Base-by-base conservation (phyloP, 371 early-diverging fungal species). In the Actinomortierella wolfii region DNA sequence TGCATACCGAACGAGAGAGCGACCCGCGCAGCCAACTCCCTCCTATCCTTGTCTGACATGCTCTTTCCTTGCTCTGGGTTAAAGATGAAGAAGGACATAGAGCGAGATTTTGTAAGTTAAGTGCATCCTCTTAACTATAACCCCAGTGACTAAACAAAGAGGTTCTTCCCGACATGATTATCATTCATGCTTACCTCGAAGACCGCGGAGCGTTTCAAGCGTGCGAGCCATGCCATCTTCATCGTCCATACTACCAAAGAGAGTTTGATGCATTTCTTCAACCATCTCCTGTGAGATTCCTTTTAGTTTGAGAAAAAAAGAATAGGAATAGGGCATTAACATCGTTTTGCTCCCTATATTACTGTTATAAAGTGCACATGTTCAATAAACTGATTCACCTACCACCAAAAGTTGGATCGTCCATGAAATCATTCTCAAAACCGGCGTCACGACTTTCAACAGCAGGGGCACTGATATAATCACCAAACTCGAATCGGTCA, bases 151-250 rank as follows among this genome's bases (percentile, higher is more conserved):
- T 39, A 25, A 56, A 23, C 13, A 28, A 55, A n/a, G 49, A n/a
- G 55, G 15, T 5, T 34, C 21, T 58, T 43, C 44, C n/a, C 18
- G 23, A 44, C 13, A 40, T 39, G 7, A 25, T 40, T 48, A 29
- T 1, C 11, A 29, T 15, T 6, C 23, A 17, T 45, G 6, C 42
- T 55, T 81, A 86, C 88, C 86, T 79, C 86, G 62, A 53, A 88
- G 76, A 7, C 80, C 75, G 58, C 81, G 81, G 42, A 88, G 67
- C 2, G 79, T 67, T 20, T 79, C 66, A 58, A 87, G 66, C 11
- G 87, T 82, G 46, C 81, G 84, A 29, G 85, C 85, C 51, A 90
- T 59, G 9, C 86, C 89, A 63, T 87, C 90, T n/a, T 88, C 87
- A 2, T 78, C 82, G 49, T 87, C 86, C 60, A 88, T 70, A 28